A percentile compares a stretch with the other conserved stretches of the same genome.
phyloP scores from a whole-genome alignment of 2,329 filamentous ascomycete species.

The Apiospora koreana region DNA sequence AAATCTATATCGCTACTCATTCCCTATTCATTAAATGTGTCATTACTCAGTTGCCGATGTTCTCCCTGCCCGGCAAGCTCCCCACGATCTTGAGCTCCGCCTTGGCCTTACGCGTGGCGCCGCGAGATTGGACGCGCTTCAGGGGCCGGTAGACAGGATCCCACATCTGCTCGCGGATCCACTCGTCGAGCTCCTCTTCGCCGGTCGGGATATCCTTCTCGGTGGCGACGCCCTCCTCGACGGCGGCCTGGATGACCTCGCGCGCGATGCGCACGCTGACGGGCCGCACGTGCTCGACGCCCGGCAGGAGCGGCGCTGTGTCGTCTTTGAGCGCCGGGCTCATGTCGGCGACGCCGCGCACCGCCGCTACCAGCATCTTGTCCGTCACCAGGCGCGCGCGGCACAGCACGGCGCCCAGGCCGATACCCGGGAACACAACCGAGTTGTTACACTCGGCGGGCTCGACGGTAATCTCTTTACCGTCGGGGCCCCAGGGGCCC shows the following conservation, averaged over 20 bases:
- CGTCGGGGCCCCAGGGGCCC: slow-evolving; percentile 52
- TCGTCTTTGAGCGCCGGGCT: slow-evolving; percentile 69
- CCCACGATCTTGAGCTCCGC: slow-evolving; percentile 56
- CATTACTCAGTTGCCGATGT: not conserved
- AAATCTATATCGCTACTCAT: too few relatives aligned
- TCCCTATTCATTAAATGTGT: not conserved
- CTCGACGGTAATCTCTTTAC: slow-evolving; percentile 45
- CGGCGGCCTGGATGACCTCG: slow-evolving; percentile 71
- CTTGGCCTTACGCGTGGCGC: slow-evolving; percentile 59
- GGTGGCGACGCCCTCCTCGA: slow-evolving; percentile 68
- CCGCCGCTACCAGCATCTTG: slow-evolving; percentile 79
- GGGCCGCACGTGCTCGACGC: slow-evolving; percentile 71
- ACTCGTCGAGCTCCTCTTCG: slow-evolving; percentile 61
- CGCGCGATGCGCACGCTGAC: slow-evolving; percentile 78
- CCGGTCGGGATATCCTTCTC: slow-evolving; percentile 63
- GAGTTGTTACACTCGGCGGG: slow-evolving; percentile 87
- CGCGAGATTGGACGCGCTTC: slow-evolving; percentile 52
- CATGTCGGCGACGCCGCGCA: slow-evolving; percentile 69
- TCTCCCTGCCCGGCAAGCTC: slow-evolving; percentile 25
- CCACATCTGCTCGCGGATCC: slow-evolving; percentile 83
- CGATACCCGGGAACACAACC: slow-evolving; percentile 83
- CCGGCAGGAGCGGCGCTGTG: slow-evolving; percentile 70
- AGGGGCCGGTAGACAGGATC: slow-evolving; percentile 67
- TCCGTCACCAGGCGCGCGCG: slow-evolving; percentile 69
- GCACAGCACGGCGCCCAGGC: slow-evolving; percentile 74